Evolutionary conservation across 2,329 filamentous ascomycete species (phyloP), one percentile per base, ranked within the genome.

Genomic region (Alternaria rosae): DNA sequence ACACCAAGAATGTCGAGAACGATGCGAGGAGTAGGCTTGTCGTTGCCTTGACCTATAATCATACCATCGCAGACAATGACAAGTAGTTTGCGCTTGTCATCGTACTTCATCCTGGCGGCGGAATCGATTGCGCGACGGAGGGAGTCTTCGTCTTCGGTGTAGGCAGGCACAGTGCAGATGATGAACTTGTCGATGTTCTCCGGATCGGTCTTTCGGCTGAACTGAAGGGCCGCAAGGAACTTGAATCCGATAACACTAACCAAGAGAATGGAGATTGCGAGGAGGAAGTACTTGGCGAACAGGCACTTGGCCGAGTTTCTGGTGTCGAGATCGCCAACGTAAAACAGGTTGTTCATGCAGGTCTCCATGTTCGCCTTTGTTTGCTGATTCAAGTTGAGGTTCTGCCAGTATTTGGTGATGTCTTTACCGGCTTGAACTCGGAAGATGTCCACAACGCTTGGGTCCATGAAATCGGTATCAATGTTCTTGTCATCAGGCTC

Each of bases 21-120:
- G 69, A 99, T 99, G 64, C 94, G 89, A 44, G 95, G 95, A 0
- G 95, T 99, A 7, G 95, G 93, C 64, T 93, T 88, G 78, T 99
- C 95, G 81, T 99, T 99, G 75, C 95, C 95, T 82, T 97, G 94
- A 74, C 95, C 95, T 69, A 99, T 96, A 84, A 99, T 99, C 94
- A 99, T 98, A 81, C 95, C 95, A 76, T 99, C 95, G 75, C 95
- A 99, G 67, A 99, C 85, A 64, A 99, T 86, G 68, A 97, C 89
- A 25, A 99, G 85, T 12, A 99, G 86, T 84, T 99, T 99, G 75
- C 95, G 92, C 84, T 99, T 99, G 78, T 99, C 94, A 74, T 99
- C 95, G 76, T 99, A 99, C 69, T 89, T 90, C 93, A 97, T 97
- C 64, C 93, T 88, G 26, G 95, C 94, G 61, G 93, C 92, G 0